These are phyloP conservation scores for Aspergillus tamarii DNA, from an alignment of 2,329 filamentous ascomycete species.

Conservation along the genomic window DNA sequence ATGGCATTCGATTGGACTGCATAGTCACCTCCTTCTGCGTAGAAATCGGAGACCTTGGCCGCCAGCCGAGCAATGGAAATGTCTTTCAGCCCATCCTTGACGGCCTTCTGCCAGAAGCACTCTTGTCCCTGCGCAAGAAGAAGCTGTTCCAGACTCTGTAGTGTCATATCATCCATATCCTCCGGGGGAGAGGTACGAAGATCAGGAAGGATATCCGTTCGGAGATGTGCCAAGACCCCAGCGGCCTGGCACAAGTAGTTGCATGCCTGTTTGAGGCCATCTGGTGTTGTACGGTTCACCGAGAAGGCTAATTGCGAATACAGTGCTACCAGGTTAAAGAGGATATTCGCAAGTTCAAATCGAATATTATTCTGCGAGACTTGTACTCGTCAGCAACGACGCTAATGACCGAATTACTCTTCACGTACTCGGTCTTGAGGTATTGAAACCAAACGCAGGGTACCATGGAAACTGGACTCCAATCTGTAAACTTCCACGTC, in stretches of 20 bases:
- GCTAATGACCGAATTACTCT: background rate
- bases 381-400: conserved; percentile 20
- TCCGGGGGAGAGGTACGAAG: conserved; percentile 83
- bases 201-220: conserved; percentile 76
- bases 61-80: conserved; percentile 88
- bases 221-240: conserved; percentile 79
- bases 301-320: conserved; percentile 90
- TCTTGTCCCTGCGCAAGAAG: conserved; percentile 93
- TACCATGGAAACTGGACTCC: conserved; percentile 98
- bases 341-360: conserved; percentile 86
- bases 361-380: conserved; percentile 68
- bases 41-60: conserved; percentile 87
- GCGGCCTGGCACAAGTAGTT: conserved; percentile 89
- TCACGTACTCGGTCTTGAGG: conserved; percentile 63
- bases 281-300: conserved; percentile 74
- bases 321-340: conserved; percentile 90
- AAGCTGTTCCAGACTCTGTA: conserved; percentile 80
- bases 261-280: conserved; percentile 84
- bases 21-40: conserved; percentile 79
- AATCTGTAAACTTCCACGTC: conserved; percentile 58
- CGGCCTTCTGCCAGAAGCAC: conserved; percentile 97
- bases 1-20: conserved; percentile 88
- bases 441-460: conserved; percentile 87
- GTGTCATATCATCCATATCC: conserved; percentile 88
- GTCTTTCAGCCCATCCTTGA: conserved; percentile 91